These are phyloP conservation scores for Daldinia bambusicola DNA, from an alignment of 495 filamentous ascomycete genomes.

Conservation along the genomic window DNA sequence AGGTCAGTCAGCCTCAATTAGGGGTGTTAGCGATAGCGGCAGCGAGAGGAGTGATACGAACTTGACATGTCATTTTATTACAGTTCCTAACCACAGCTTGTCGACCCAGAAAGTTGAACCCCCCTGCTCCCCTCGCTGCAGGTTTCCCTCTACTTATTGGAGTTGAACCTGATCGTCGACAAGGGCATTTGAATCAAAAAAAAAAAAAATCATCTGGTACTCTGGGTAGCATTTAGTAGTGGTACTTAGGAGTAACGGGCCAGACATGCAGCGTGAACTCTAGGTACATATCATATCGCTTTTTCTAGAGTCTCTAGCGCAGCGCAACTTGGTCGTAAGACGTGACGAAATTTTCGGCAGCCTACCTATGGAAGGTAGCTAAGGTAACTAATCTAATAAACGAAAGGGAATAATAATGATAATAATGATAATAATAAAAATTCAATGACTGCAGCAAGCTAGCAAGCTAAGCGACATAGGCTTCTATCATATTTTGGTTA, in stretches of 20 bases:
- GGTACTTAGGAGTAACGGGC: constrained; percentile 35
- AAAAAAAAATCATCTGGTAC: constrained; percentile 35
- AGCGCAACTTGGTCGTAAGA: constrained; percentile 28
- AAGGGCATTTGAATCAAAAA: constrained; percentile 37
- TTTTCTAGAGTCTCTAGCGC: constrained; percentile 10
- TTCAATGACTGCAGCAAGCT: constrained; percentile 36
- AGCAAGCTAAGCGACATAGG: constrained; percentile 26
- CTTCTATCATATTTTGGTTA: constrained; percentile 29
- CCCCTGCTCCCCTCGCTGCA: constrained; percentile 39
- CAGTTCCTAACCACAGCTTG: constrained; percentile 27
- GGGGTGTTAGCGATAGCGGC: constrained; percentile 17
- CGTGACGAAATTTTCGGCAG: constrained; percentile 26
- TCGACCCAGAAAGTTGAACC: constrained; percentile 40
- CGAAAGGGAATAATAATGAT: constrained; percentile 15
- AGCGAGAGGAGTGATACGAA: constrained; percentile 20
- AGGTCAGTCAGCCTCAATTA: constrained; percentile 42
- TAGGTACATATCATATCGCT: constrained; percentile 36
- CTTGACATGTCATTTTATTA: constrained; percentile 44
- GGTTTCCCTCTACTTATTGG: constrained; percentile 36
- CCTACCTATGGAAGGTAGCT: constrained; percentile 6
- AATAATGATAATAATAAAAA: constrained; percentile 13
- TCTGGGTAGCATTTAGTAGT: constrained; percentile 44
- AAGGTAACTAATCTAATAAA: constrained; percentile 23
- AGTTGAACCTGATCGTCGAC: constrained; percentile 45
- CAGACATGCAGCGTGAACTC: constrained; percentile 40